Evolutionary conservation across 176 grass and related monocot genomes (phyloP), one percentile per base, ranked within the genome.

Genomic region (Paspalum notatum): DNA sequence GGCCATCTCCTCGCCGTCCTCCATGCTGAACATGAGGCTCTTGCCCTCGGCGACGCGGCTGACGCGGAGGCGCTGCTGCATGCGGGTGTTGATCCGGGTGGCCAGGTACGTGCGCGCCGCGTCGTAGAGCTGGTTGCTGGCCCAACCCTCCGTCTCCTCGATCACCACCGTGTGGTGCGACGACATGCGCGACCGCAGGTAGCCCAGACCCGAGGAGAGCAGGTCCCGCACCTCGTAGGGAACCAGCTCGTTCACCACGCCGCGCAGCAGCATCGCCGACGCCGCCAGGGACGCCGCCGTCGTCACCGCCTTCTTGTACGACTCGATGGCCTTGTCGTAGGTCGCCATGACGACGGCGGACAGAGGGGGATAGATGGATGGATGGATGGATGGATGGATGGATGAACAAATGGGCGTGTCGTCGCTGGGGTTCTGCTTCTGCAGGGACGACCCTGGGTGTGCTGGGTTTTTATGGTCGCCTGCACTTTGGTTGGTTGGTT

Each of bases 1-100:
- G 37, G 82, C 39, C 94, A 97, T 94, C 94, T 94, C 91, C 82
- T 97, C 83, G 11, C 87, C 94, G 0, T 81, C 79, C 68, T 94
- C 91, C 80, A 92, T 81, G 71, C 85, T 94, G 73, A 97, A 72
- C 80, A 88, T 79, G 56, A 97, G 82, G 84, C 80, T 90, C 83
- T 94, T 88, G 39, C 79, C 58, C 47, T 90, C 91, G 47, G 80
- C 91, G 20, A 88, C 82, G 70, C 87, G 77, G 85, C 87, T 92
- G 38, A 94, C 91, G 51, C 85, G 85, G 40, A 94, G 80, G 74
- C 91, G 83, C 82, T 76, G 82, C 91, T 76, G 82, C 91, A 92
- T 88, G 87, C 81, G 79, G 53, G 79, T 86, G 85, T 88, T 85
- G 85, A 97, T 97, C 79, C 89, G 78, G 12, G 91, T 88, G 17